Evolutionary conservation across 1,284 basidiomycete species (phyloP).

Genomic region (Fomitiporia mediterranea): DNA sequence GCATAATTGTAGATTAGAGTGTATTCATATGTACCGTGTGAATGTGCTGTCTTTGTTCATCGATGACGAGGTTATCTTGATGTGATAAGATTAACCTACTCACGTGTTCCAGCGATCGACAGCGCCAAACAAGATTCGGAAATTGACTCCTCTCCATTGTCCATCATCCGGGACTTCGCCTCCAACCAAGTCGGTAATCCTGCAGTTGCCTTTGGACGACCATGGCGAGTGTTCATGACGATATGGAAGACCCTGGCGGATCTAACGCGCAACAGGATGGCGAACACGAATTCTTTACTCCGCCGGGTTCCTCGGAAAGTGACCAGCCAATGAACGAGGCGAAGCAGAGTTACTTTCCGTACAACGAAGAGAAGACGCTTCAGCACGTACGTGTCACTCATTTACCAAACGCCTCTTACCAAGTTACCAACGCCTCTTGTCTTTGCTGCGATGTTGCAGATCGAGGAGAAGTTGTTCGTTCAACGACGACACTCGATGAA

Average conservation of each 20-base stretch:
- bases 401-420: background rate
- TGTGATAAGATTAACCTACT: background rate
- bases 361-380: constrained; percentile 41
- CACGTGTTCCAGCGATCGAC: background rate
- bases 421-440: background rate
- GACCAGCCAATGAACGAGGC: background rate
- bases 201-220: constrained; percentile 51
- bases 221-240: constrained; percentile 47
- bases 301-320: constrained; percentile 2
- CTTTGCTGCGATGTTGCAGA: constrained; percentile 37
- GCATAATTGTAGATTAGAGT: too few relatives aligned
- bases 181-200: too few relatives aligned
- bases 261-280: background rate
- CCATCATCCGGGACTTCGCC: too few relatives aligned
- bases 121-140: background rate
- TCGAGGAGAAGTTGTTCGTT: constrained; percentile 66
- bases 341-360: constrained; percentile 12
- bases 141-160: too few relatives aligned
- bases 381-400: constrained; percentile 53
- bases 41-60: too few relatives aligned
- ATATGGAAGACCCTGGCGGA: background rate
- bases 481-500: constrained; percentile 48
- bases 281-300: constrained; percentile 10
- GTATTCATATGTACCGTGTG: too few relatives aligned
- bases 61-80: background rate